These are phyloP conservation scores for Wickerhamiella parazyma DNA, from an alignment of 805 yeast genomes.

Conservation along the genomic window DNA sequence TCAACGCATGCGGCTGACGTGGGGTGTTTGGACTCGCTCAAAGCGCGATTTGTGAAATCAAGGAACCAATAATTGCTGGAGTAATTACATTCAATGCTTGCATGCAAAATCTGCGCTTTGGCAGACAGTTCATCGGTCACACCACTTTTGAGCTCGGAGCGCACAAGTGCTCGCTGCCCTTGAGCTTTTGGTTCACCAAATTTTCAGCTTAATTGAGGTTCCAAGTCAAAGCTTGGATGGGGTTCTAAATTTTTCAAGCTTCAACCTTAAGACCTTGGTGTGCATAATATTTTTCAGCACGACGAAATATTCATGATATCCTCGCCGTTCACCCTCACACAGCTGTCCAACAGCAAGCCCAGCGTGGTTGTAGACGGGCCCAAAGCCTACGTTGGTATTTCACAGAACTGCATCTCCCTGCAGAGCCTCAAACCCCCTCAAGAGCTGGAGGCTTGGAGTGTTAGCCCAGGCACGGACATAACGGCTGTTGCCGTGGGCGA, in stretches of 20 bases:
- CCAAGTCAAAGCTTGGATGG: too few species aligned
- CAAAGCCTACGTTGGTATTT: constrained; percentile 21
- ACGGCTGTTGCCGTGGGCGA: constrained; percentile 16
- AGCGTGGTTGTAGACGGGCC: constrained; percentile 11
- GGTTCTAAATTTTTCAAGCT: neutral
- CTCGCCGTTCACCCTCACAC: constrained; percentile 18
- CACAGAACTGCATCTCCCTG: constrained; percentile 22
- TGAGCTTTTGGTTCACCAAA: too few species aligned
- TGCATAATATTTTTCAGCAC: constrained; percentile 4
- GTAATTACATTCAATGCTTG: too few species aligned
- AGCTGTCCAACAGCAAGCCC: constrained; percentile 6
- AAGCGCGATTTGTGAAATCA: too few species aligned
- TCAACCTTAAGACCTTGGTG: neutral
- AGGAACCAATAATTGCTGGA: too few species aligned
- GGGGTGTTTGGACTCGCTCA: too few species aligned
- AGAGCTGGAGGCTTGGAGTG: constrained; percentile 23
- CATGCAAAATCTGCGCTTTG: too few species aligned
- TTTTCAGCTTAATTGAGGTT: too few species aligned
- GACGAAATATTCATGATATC: constrained; percentile 16
- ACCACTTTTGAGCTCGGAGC: too few species aligned
- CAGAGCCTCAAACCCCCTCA: constrained; percentile 25
- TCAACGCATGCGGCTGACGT: too few species aligned
- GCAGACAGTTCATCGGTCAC: too few species aligned
- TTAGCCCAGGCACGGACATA: constrained; percentile 23
- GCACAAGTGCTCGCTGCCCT: too few species aligned